A percentile compares a stretch with the other conserved stretches of the same genome.
phyloP scores from a whole-genome alignment of 352 stramenopile species.

The Phytopythium aichiense region DNA sequence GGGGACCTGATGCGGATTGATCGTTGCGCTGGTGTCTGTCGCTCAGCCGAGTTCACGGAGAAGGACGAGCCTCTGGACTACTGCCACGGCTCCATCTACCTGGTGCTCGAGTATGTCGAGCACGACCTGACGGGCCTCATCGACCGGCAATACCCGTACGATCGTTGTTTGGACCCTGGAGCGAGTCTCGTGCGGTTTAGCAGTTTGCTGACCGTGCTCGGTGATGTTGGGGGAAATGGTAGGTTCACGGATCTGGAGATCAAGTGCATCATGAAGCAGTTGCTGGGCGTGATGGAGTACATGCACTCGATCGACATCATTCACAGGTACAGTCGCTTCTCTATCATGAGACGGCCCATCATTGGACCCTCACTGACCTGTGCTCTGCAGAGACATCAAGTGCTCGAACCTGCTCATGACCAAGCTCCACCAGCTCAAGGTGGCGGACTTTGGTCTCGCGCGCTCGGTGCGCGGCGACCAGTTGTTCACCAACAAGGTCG shows the following conservation, averaged over 20 bases:
- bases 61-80: slow-evolving; percentile 83
- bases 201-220: not conserved
- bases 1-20: not conserved
- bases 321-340: slow-evolving; percentile 45
- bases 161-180: slow-evolving; percentile 1
- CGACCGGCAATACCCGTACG: slow-evolving; percentile 77
- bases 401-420: slow-evolving; percentile 89
- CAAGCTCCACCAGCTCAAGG: slow-evolving; percentile 73
- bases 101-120: slow-evolving; percentile 88
- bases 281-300: slow-evolving; percentile 83
- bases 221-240: not conserved
- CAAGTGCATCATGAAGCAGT: slow-evolving; percentile 85
- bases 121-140: slow-evolving; percentile 87
- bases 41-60: slow-evolving; percentile 67
- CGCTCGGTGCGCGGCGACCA: slow-evolving; percentile 82
- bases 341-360: not conserved
- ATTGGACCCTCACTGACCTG: not conserved
- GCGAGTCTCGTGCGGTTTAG: not conserved
- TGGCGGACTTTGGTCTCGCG: slow-evolving; percentile 85
- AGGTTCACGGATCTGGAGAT: slow-evolving; percentile 81
- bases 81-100: slow-evolving; percentile 84
- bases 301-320: slow-evolving; percentile 89
- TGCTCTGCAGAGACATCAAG: slow-evolving; percentile 81
- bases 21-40: not conserved
- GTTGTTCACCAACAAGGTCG: slow-evolving; percentile 95